Conservation (phyloP, 2,329 filamentous ascomycete species). For the Trichoderma sp. region DNA sequence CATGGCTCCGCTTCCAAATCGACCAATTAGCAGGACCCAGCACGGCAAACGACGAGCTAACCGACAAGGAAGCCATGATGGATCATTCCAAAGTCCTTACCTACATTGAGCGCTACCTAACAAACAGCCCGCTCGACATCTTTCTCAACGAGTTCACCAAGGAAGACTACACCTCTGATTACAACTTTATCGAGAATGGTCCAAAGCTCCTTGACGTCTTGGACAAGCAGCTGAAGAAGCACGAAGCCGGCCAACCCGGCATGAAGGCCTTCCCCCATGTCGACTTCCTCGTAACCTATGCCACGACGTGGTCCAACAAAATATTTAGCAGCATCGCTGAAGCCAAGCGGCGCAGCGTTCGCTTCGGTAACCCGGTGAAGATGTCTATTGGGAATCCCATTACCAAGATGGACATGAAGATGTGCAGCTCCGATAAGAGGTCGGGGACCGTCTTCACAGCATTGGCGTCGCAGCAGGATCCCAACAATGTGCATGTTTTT, state of each 20-base stretch:
- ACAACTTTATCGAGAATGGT: conserved; percentile 44
- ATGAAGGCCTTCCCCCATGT: conserved; percentile 57
- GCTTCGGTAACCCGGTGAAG: conserved; percentile 57
- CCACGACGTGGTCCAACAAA: conserved; percentile 55
- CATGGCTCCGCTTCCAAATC: conserved; percentile 81
- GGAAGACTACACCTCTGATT: conserved; percentile 50
- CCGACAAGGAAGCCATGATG: conserved; percentile 73
- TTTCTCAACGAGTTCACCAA: conserved; percentile 50
- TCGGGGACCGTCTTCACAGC: conserved; percentile 41
- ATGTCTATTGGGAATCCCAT: conserved; percentile 44
- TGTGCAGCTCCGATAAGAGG: conserved; percentile 41
- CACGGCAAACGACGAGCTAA: conserved; percentile 64
- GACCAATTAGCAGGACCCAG: conserved; percentile 67
- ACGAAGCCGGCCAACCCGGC: conserved; percentile 44
- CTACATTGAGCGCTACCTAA: conserved; percentile 73
- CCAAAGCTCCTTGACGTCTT: conserved; percentile 48
- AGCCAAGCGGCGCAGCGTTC: conserved; percentile 64
- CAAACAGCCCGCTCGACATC: conserved; percentile 59
- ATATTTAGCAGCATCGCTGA: conserved; percentile 68
- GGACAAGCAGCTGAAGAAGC: conserved; percentile 46
- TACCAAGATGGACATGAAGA: conserved; percentile 55
- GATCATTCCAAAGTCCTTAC: conserved; percentile 69
- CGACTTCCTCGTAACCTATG: conserved; percentile 59
- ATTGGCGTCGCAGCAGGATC: conserved; percentile 38
- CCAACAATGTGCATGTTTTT: conserved; percentile 54